Evolutionary conservation across 2,329 filamentous ascomycete genomes (phyloP), one percentile per base, ranked within the genome.

Genomic region (Endocalyx cinctus): DNA sequence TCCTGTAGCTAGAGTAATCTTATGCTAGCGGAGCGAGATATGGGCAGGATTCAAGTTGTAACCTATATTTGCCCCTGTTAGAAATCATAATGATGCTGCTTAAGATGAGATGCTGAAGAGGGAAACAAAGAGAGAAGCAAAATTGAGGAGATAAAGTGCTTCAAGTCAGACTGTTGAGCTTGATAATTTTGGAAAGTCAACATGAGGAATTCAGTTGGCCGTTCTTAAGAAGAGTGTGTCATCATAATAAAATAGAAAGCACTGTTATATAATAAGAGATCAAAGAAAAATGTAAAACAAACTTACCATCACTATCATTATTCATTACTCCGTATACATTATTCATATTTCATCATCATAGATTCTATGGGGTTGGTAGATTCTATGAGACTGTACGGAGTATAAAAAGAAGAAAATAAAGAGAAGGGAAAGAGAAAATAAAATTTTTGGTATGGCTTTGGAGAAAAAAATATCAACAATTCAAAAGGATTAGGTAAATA

Each of bases 281-380:
- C 17, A 6, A 17, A 41, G 39, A 41, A 38, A 42, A 39, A 38
- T 29, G 43, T 40, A 35, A 14, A 33, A 30, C 25, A 29, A 20
- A 17, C 25, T 16, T 17, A 10, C 14, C 18, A 22, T 28, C n/a
- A n/a, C n/a, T n/a, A n/a, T n/a, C n/a, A n/a, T n/a, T n/a, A 62
- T 77, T 79, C 71, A 71, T 75, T 74, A 77, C 74, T 74, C 74
- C 73, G 74, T 79, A 79, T 74, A 77, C 77, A 76, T 74, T 64
- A 66, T 72, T 63, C 54, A 46, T 63, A 38, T 63, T 60, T 79
- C 74, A 79, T 79, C 74, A 52, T 50, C 34, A 26, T 18, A 25
- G 25, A n/a, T 29, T 17, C 22, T 13, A 31, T n/a, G 15, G 19
- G 22, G 18, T 30, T 17, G 25, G 12, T 14, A 29, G n/a, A 26